Base-by-base conservation (phyloP, 805 yeast genomes). In the Candida easanensis region DNA sequence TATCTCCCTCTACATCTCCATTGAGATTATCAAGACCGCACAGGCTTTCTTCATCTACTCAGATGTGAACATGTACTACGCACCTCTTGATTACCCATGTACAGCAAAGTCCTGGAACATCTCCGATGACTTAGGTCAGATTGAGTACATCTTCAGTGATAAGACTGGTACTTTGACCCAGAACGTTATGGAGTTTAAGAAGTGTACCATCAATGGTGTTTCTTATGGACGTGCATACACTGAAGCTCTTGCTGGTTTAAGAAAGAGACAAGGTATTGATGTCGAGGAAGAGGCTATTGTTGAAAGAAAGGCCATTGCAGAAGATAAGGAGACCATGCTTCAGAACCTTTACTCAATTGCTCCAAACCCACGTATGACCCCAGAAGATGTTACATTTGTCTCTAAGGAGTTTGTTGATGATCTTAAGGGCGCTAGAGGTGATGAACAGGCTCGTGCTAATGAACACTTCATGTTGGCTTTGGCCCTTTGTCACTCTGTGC, bases 161-260 rank as follows among this genome's bases (percentile, higher is more conserved):
- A 85, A 85, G 60, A 85, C 95, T 0, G 95, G 95, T 48, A 85
- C 95, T 1, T 65, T 85, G 54, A 85, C 95, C 1, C 93, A 85
- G 60, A 85, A 85, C 58, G 78, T 85, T 21, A 86, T 86, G 95
- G 93, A 86, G 58, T 85, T 83, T 63, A 86, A 84, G 53, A 86
- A 85, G 59, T 80, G 88, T 62, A 79, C 93, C 3, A 80, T 86
- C 41, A 79, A 78, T 56, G 93, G 93, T 36, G 67, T 71, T 17
- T 70, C 81, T 14, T 86, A 86, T 56, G 95, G 95, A 21, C 65
- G 79, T 47, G 93, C 93, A 0, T 86, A 86, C 56, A 86, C 95
- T 2, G 95, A 86, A 57, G 93, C 93, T 0, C 69, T 79, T 34
- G 87, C 85, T 16, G 95, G 93, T 34, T 70, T 86, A 58, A 73